phyloP scores from a whole-genome alignment of 805 yeast genomes.

The Monosporozyma solicola region DNA sequence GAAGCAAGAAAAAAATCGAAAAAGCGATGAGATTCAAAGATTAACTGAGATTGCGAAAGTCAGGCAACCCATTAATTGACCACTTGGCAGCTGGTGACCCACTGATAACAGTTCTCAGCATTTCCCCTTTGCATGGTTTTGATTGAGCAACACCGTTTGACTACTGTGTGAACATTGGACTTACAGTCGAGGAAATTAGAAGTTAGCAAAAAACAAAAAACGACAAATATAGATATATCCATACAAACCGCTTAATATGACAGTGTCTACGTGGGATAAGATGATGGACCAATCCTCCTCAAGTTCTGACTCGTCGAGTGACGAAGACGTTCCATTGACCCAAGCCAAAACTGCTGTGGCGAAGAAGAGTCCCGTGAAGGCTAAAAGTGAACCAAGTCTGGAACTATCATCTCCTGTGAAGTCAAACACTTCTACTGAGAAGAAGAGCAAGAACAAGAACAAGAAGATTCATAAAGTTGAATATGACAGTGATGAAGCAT shows the following conservation, averaged over 20 bases:
- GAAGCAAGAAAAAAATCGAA: neutral
- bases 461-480: neutral
- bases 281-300: neutral
- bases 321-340: neutral
- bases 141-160: neutral
- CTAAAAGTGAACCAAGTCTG: neutral
- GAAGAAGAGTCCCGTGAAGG: neutral
- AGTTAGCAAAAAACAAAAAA: neutral
- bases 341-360: neutral
- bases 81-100: too few relatives aligned
- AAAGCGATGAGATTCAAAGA: neutral
- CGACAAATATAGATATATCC: neutral
- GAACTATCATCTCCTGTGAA: neutral
- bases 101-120: too few relatives aligned
- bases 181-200: neutral
- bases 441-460: too few relatives aligned
- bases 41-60: neutral
- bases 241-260: neutral
- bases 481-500: neutral
- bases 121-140: neutral
- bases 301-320: neutral
- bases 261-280: neutral
- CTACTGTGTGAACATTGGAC: neutral
- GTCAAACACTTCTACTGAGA: neutral
- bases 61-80: too few relatives aligned